A percentile compares a stretch with the other conserved stretches of the same genome.
Conservation (phyloP, 768 basidiomycete species). For the Pleurotus ostreatus region DNA sequence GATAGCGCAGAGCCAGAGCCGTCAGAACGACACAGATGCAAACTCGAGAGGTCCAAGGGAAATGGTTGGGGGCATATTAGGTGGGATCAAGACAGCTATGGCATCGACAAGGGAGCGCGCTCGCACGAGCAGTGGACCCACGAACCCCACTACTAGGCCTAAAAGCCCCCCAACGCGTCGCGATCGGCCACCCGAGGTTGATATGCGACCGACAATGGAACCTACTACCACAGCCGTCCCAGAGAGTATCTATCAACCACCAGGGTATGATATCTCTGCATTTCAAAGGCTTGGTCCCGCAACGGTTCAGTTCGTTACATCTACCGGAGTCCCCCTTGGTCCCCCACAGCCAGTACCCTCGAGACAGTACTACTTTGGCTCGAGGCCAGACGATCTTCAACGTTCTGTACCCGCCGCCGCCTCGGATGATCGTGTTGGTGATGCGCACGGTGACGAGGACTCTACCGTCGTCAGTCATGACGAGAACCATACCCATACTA, state of each 20-base stretch:
- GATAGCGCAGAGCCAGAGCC: background rate
- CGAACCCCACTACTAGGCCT: background rate
- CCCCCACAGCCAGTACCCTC: background rate
- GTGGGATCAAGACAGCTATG: background rate
- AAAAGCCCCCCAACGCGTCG: background rate
- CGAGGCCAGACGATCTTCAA: background rate
- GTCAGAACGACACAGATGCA: background rate
- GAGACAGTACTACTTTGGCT: background rate
- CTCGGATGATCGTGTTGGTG: background rate
- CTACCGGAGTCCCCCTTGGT: constrained; percentile 1
- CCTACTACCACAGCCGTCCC: background rate
- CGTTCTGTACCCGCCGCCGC: background rate
- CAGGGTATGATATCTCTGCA: background rate
- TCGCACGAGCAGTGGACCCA: background rate
- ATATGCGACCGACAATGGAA: too few relatives aligned
- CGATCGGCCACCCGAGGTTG: too few relatives aligned
- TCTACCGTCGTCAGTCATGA: background rate
- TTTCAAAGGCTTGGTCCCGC: background rate
- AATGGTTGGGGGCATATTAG: constrained; percentile 13
- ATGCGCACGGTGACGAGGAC: background rate
- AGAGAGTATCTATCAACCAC: background rate
- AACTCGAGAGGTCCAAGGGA: constrained; percentile 1
- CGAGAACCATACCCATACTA: background rate
- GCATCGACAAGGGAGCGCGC: background rate
- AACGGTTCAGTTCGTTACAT: constrained; percentile 3